Evolutionary conservation across 2,329 filamentous ascomycete species (phyloP).

Genomic region (Alternaria arborescens): DNA sequence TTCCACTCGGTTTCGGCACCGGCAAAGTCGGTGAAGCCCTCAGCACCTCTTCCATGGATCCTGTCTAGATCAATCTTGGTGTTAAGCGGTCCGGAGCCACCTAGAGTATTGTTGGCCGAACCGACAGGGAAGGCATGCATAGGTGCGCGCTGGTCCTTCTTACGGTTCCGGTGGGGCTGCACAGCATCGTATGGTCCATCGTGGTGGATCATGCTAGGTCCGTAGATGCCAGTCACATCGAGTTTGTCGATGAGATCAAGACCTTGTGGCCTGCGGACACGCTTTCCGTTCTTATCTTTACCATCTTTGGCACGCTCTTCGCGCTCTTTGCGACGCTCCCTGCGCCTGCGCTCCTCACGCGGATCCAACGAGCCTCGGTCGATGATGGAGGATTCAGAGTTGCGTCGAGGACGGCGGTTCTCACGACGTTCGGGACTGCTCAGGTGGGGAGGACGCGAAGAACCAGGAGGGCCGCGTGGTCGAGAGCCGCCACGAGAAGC

Average conservation of each 20-base stretch:
- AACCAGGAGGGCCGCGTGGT: constrained; percentile 51
- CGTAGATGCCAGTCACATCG: constrained; percentile 95
- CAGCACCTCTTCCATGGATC: constrained; percentile 86
- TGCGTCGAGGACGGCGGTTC: constrained; percentile 70
- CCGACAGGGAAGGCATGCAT: constrained; percentile 97
- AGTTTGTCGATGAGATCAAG: constrained; percentile 96
- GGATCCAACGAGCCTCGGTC: constrained; percentile 69
- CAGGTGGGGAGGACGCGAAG: constrained; percentile 47
- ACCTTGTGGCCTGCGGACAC: constrained; percentile 55
- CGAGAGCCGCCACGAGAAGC: constrained; percentile 40
- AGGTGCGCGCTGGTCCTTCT: constrained; percentile 81
- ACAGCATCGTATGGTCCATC: constrained; percentile 97
- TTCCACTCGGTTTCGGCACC: constrained; percentile 49
- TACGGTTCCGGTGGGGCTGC: constrained; percentile 91
- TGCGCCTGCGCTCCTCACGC: constrained; percentile 65
- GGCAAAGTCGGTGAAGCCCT: constrained; percentile 84
- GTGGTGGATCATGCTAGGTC: constrained; percentile 93
- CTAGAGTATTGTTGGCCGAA: constrained; percentile 90
- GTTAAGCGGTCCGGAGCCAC: constrained; percentile 86
- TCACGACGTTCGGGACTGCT: constrained; percentile 52
- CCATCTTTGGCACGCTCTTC: constrained; percentile 55
- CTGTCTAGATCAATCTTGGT: constrained; percentile 81
- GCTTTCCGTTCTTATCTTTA: constrained; percentile 28
- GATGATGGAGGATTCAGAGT: constrained; percentile 80
- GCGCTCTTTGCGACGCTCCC: constrained; percentile 60